Evolutionary conservation across 257 asterid genomes (phyloP).

Genomic region (Solanum pinnatisectum): DNA sequence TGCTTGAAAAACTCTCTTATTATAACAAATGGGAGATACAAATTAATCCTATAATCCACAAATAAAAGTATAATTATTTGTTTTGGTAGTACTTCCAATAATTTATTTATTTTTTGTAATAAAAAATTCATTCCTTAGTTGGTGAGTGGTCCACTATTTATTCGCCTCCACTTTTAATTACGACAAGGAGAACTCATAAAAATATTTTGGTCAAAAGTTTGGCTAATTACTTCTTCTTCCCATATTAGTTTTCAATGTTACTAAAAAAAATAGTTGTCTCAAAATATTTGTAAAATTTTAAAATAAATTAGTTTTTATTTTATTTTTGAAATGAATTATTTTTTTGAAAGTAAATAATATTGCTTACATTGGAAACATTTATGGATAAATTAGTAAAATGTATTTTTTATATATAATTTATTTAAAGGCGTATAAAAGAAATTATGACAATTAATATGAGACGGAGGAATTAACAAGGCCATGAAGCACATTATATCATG

Average conservation of each 20-base stretch:
- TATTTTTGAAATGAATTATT: too few species aligned
- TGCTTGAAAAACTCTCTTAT: background rate
- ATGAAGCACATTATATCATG: background rate
- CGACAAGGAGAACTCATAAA: background rate
- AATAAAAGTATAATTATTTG: background rate
- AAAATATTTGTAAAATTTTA: too few species aligned
- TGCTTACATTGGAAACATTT: background rate
- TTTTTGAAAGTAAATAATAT: background rate
- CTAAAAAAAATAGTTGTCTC: background rate
- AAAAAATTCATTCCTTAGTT: background rate
- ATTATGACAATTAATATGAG: too few species aligned
- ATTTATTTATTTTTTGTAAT: background rate
- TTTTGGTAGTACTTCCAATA: background rate
- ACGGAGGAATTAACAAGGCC: background rate
- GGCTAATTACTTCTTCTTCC: background rate
- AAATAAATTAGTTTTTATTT: too few species aligned
- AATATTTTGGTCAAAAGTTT: background rate
- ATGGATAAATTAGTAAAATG: background rate
- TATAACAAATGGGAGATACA: background rate
- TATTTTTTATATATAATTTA: background rate
- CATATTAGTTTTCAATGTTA: background rate
- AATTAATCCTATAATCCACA: background rate
- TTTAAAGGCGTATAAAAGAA: background rate
- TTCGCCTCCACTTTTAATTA: background rate
- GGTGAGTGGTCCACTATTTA: background rate